Conservation (phyloP, 352 stramenopile species). For the Globisporangium cystogenes region DNA sequence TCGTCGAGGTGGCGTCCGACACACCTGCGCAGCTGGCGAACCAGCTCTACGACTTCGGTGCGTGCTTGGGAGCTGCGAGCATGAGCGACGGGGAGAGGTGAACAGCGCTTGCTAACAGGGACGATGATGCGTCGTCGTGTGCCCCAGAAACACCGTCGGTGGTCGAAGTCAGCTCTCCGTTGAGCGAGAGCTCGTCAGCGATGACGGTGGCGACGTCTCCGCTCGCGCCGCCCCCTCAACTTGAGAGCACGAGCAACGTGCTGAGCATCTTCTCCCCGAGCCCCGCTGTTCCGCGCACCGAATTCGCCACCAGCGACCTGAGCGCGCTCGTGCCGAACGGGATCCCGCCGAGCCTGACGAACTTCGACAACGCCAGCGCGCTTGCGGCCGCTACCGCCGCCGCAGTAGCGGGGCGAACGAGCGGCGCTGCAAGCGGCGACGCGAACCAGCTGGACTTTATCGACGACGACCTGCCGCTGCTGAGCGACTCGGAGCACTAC, state of each 20-base stretch:
- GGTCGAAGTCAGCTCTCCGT: conserved; percentile 38
- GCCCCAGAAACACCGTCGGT: conserved; percentile 34
- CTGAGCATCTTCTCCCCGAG: conserved; percentile 73
- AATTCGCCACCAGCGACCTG: conserved; percentile 17
- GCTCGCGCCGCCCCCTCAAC: conserved; percentile 2
- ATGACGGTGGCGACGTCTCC: conserved; percentile 25
- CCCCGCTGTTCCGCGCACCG: conserved; percentile 4
- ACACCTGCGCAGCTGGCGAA: conserved; percentile 11
- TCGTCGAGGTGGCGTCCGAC: conserved; percentile 58
- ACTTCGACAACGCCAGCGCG: conserved; percentile 11
- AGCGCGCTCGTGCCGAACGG: conserved; percentile 14
- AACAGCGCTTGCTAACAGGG: background rate
- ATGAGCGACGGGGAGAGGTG: background rate
- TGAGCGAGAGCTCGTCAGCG: conserved; percentile 23
- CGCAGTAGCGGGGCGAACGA: conserved; percentile 2
- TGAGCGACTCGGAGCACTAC: conserved; percentile 68
- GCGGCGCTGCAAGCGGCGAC: background rate
- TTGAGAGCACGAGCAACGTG: conserved; percentile 37
- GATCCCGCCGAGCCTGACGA: conserved; percentile 21
- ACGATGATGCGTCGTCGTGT: background rate
- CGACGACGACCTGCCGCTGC: conserved; percentile 64
- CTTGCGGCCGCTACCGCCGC: background rate
- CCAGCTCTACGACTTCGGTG: conserved; percentile 30
- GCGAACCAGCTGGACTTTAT: conserved; percentile 50
- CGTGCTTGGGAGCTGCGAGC: conserved; percentile 1